A percentile compares a stretch with the other conserved stretches of the same genome.
These are phyloP conservation scores for Aspergillus brasiliensis DNA, from an alignment of 2,329 filamentous ascomycete genomes.

Conservation along the genomic window DNA sequence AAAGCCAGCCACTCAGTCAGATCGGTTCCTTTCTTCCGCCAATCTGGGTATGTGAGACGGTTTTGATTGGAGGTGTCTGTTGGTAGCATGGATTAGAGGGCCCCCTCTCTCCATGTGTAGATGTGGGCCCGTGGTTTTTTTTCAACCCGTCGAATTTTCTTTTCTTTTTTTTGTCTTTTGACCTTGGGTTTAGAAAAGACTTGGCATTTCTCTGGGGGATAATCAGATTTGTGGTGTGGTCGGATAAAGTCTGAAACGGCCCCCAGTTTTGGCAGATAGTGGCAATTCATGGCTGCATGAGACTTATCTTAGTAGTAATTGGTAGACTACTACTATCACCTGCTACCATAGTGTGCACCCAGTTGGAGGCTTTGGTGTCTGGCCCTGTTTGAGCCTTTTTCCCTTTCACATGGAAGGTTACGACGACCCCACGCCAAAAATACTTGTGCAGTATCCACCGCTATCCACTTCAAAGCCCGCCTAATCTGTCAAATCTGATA, in stretches of 20 bases:
- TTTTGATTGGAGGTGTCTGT: background rate
- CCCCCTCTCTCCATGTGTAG: background rate
- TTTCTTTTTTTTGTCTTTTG: no score
- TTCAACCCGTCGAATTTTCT: background rate
- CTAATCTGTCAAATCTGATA: conserved; percentile 5
- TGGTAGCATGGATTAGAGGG: background rate
- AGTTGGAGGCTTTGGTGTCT: no score
- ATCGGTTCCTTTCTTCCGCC: background rate
- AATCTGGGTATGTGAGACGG: background rate
- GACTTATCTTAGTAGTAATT: background rate
- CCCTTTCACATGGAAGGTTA: background rate
- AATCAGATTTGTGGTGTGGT: background rate
- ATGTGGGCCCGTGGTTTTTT: background rate
- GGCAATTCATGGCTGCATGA: background rate
- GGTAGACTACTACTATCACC: no score
- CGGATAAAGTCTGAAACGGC: background rate
- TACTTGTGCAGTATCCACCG: no score
- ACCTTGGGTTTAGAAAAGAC: background rate
- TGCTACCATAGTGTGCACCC: no score
- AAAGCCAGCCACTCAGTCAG: background rate
- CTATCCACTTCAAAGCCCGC: background rate
- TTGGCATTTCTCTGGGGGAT: background rate
- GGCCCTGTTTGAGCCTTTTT: background rate
- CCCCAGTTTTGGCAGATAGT: background rate
- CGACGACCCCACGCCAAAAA: background rate